Evolutionary conservation across 192 early-diverging fungal species (phyloP).

Genomic region (Backusella luteola): DNA sequence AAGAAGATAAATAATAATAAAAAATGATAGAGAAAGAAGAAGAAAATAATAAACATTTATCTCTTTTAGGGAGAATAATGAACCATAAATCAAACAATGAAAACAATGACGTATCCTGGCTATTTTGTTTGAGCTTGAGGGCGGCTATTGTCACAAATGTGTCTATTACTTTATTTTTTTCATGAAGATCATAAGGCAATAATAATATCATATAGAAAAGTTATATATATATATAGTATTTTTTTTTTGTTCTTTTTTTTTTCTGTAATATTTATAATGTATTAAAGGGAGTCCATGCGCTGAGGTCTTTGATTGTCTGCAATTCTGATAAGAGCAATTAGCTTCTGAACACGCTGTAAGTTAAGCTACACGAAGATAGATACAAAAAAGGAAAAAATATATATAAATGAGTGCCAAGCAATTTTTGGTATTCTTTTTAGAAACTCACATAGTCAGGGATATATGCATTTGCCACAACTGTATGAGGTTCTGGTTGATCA

Average conservation of each 20-base stretch:
- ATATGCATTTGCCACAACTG: slow-evolving; percentile 45
- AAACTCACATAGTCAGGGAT: slow-evolving; percentile 44
- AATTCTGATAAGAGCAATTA: slow-evolving; percentile 10
- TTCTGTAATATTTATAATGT: not conserved
- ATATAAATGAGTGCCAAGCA: not conserved
- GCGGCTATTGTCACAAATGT: no score
- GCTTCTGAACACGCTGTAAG: slow-evolving; percentile 16
- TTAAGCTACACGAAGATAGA: slow-evolving; percentile 15
- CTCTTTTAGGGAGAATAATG: no score
- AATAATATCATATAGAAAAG: not conserved
- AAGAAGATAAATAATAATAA: no score
- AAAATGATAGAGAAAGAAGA: no score
- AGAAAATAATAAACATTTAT: no score
- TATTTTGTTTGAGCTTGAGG: no score
- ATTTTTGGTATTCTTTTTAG: not conserved
- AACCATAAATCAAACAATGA: no score
- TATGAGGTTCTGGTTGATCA: slow-evolving; percentile 49
- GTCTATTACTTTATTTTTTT: not conserved
- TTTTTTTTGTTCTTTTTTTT: not conserved
- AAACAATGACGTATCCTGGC: no score
- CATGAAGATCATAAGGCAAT: not conserved
- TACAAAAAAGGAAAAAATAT: not conserved
- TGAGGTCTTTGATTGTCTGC: slow-evolving; percentile 6
- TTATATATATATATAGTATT: not conserved
- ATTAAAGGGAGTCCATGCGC: slow-evolving; percentile 12